phyloP scores from a whole-genome alignment of 2,329 filamentous ascomycete genomes.

The Sporothrix humicola region DNA sequence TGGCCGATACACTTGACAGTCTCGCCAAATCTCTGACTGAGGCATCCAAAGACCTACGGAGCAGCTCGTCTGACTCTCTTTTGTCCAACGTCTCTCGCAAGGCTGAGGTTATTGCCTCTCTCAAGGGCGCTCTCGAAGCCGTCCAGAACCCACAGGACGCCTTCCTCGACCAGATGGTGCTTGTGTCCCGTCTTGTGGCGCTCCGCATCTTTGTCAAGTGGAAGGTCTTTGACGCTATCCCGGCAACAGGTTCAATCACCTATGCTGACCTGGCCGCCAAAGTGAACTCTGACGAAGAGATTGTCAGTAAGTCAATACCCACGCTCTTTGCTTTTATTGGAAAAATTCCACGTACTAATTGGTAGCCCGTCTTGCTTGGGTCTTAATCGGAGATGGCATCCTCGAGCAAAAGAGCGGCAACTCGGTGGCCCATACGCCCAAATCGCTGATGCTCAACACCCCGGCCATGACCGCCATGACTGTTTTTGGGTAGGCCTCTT shows the following conservation, averaged over 20 bases:
- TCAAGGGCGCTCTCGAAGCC: constrained; percentile 29
- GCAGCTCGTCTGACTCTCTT: not conserved
- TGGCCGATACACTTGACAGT: not conserved
- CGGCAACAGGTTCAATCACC: constrained; percentile 40
- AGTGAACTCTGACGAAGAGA: constrained; percentile 40
- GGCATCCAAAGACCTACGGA: not conserved
- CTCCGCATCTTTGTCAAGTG: constrained; percentile 44
- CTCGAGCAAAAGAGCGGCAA: constrained; percentile 38
- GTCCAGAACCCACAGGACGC: constrained; percentile 36
- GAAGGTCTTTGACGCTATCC: constrained; percentile 45
- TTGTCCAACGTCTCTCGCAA: constrained; percentile 4
- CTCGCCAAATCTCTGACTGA: not conserved
- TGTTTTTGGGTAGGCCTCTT: constrained; percentile 33
- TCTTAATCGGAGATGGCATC: constrained; percentile 38
- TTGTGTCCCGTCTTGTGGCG: constrained; percentile 37
- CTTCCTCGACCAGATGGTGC: constrained; percentile 31
- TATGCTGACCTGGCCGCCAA: constrained; percentile 42
- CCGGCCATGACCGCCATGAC: constrained; percentile 35
- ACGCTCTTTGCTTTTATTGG: no score
- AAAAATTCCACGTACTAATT: not conserved
- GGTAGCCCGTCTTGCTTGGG: constrained; percentile 38
- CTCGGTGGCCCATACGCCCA: constrained; percentile 39
- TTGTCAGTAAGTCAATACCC: constrained; percentile 40
- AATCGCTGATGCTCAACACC: constrained; percentile 36
- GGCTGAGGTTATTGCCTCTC: constrained; percentile 25